A percentile compares a stretch with the other conserved stretches of the same genome.
phyloP scores from a whole-genome alignment of 2,329 filamentous ascomycete genomes.

The Aspergillus sp. region DNA sequence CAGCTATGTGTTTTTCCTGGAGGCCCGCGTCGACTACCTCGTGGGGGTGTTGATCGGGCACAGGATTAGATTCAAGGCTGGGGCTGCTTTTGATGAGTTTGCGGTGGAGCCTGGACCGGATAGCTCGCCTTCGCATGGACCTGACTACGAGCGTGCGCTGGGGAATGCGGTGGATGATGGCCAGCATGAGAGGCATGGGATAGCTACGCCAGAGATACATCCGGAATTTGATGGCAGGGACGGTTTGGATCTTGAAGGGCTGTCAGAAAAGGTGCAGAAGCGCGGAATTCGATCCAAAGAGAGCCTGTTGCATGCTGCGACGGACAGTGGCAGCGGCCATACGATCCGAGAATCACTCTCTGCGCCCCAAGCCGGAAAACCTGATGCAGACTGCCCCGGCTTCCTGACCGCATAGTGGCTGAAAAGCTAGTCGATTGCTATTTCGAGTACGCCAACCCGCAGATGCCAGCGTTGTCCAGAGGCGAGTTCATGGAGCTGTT shows the following conservation, averaged over 20 bases:
- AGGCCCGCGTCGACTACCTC: conserved; percentile 74
- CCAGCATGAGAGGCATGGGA: conserved; percentile 17
- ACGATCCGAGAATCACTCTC: conserved; percentile 96
- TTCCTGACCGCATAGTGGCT: conserved; percentile 69
- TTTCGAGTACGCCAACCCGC: conserved; percentile 92
- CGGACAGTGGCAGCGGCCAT: conserved; percentile 53
- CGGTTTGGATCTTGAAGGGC: too few relatives aligned
- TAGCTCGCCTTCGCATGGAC: conserved; percentile 9
- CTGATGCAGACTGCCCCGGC: conserved; percentile 74
- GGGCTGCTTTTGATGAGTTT: conserved; percentile 54
- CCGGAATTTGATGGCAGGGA: conserved; percentile 39
- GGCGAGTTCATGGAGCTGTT: conserved; percentile 85
- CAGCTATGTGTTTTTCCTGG: conserved; percentile 89
- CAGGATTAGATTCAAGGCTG: conserved; percentile 61
- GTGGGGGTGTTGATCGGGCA: conserved; percentile 64
- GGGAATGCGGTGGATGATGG: conserved; percentile 9
- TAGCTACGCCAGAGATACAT: conserved; percentile 7
- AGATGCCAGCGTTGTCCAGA: conserved; percentile 85
- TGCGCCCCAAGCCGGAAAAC: conserved; percentile 83
- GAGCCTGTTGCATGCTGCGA: conserved; percentile 40
- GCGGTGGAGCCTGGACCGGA: conserved; percentile 21
- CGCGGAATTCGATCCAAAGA: too few relatives aligned
- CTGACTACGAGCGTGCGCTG: conserved; percentile 10
- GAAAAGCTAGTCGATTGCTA: conserved; percentile 68
- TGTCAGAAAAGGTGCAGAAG: too few relatives aligned